phyloP scores from a whole-genome alignment of 1,284 basidiomycete genomes.

The Inonotus obliquus region DNA sequence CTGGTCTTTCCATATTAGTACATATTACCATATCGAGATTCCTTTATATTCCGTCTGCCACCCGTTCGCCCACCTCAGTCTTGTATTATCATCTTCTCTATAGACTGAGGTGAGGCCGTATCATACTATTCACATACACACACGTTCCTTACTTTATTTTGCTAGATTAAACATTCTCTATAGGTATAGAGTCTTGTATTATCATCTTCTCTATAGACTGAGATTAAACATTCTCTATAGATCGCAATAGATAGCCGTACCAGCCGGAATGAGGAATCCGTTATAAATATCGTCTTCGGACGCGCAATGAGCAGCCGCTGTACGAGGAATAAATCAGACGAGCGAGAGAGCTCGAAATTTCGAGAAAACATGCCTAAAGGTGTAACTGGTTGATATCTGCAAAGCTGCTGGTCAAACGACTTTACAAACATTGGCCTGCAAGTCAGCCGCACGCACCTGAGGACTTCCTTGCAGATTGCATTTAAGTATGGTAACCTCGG shows the following conservation, averaged over 20 bases:
- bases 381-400: not conserved
- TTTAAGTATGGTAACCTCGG: slow-evolving; percentile 24
- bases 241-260: slow-evolving; percentile 11
- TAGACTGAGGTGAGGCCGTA: no score
- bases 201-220: no score
- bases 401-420: not conserved
- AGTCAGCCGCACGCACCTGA: not conserved
- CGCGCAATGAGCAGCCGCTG: not conserved
- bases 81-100: no score
- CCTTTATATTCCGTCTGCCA: no score
- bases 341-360: not conserved
- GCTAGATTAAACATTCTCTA: no score
- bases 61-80: no score
- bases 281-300: slow-evolving; percentile 20
- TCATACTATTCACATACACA: no score
- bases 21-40: no score
- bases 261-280: slow-evolving; percentile 20
- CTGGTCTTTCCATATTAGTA: no score
- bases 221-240: no score
- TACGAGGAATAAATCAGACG: not conserved
- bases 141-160: no score
- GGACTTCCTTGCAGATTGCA: slow-evolving; percentile 23
- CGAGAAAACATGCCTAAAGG: not conserved
- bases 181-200: no score
- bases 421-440: not conserved